Conservation (phyloP, 805 yeast genomes). For the Wickerhamomyces rabaulensis region DNA sequence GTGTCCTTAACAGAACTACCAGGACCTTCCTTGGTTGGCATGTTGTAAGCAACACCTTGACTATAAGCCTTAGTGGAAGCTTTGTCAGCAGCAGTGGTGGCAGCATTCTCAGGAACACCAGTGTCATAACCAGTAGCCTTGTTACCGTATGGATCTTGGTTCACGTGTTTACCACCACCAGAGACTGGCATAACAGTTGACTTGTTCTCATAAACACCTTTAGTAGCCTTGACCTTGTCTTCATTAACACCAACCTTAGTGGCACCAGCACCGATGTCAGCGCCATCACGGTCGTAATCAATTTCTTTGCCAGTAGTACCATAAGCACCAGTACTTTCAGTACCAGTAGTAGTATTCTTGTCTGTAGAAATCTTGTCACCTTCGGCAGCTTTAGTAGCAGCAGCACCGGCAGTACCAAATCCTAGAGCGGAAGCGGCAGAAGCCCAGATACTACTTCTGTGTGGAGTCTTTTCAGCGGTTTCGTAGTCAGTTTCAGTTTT, state of each 20-base stretch:
- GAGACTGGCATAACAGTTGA: constrained; percentile 20
- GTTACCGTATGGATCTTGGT: constrained; percentile 12
- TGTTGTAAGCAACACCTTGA: constrained; percentile 6
- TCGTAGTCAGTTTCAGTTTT: background rate
- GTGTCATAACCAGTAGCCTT: constrained; percentile 8
- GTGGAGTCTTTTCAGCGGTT: background rate
- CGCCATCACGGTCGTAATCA: background rate
- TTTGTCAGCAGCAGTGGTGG: constrained; percentile 8
- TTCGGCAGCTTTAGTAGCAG: background rate
- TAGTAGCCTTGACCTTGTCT: background rate
- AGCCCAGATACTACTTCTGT: constrained; percentile 1
- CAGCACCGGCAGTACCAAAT: constrained; percentile 5
- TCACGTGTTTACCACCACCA: constrained; percentile 2
- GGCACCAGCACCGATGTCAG: constrained; percentile 11
- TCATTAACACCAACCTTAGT: constrained; percentile 15
- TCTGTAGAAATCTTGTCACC: background rate
- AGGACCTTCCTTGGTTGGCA: constrained; percentile 9
- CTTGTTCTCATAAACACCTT: constrained; percentile 18
- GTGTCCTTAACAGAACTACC: constrained; percentile 17
- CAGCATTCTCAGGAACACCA: constrained; percentile 17
- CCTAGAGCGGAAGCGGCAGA: constrained; percentile 11
- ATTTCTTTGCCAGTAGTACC: background rate
- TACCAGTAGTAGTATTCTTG: background rate
- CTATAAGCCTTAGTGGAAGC: constrained; percentile 5
- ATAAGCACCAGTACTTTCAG: background rate